Base-by-base conservation (phyloP, 2,329 filamentous ascomycete genomes). In the Aspergillus fumigatiaffinis region DNA sequence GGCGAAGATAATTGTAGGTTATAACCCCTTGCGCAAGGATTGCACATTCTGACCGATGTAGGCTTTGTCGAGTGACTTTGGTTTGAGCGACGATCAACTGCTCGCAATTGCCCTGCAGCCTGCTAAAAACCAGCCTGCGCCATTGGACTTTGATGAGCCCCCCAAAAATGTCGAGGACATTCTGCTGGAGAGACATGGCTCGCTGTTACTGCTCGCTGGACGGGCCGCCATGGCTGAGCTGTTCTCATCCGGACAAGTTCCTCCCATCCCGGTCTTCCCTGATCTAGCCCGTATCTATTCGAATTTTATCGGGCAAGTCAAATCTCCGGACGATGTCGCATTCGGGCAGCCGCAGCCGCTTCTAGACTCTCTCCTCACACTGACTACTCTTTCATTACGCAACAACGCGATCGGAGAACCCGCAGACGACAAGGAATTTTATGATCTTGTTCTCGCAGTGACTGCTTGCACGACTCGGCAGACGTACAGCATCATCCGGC, bases 41-140 rank as follows among this genome's bases (percentile, higher is more conserved):
- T n/a, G 14, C 23, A 20, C 8, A 10, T 32, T 38, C 59, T 64
- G 51, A 63, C 58, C 23, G 28, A 4, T 48, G 6, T 49, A 78
- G 64, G 82, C 82, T 35, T 68, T 86, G 35, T 82, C 82, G 6
- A 77, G 80, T 60, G 83, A 86, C 62, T 73, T 85, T 28, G 78
- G 76, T 1, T 63, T 86, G 26, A 69, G 77, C 25, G 78, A 79
- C 10, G 65, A 77, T 8, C 76, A 82, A 8, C 72, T 86, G 4
- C 66, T 81, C 8, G 67, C 71, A 17, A 76, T 82, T 5, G 71
- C 79, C 8, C 75, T 65, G 65, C 77, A 56, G 64, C 74, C 59
- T 63, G 72, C 59, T 47, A 71, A 42, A 70, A 78, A 68, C 68
- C 78, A 67, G 62, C 74, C 58, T 0, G 70, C 76, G 2, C 77